phyloP scores from a whole-genome alignment of 805 yeast species.

The Wickerhamomyces kurtzmanii region DNA sequence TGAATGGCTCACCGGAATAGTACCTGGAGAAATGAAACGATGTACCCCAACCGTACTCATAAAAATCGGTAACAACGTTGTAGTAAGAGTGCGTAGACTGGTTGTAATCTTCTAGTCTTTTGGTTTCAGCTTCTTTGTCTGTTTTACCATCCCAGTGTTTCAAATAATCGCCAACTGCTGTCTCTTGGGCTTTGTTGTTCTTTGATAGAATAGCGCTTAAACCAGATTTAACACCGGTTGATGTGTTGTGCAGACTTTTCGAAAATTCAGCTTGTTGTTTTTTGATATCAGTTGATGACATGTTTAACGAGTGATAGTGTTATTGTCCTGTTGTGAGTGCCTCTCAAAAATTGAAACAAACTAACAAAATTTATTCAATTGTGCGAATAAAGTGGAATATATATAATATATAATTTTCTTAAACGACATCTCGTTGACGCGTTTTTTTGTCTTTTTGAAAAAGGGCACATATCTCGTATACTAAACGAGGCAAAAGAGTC shows the following conservation, averaged over 20 bases:
- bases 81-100: conserved; percentile 91
- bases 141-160: conserved; percentile 96
- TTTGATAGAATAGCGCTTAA: conserved; percentile 69
- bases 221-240: conserved; percentile 55
- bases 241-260: conserved; percentile 77
- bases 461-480: too few species aligned
- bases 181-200: conserved; percentile 68
- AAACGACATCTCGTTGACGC: too few species aligned
- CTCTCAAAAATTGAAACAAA: too few species aligned
- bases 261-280: conserved; percentile 53
- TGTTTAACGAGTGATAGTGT: too few species aligned
- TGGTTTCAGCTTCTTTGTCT: conserved; percentile 56
- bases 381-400: too few species aligned
- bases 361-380: too few species aligned
- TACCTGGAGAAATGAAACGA: conserved; percentile 96
- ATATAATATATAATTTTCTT: too few species aligned
- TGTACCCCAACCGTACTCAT: conserved; percentile 99
- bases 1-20: conserved; percentile 87
- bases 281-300: conserved; percentile 20
- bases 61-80: conserved; percentile 94
- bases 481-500: too few species aligned
- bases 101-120: conserved; percentile 78
- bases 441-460: too few species aligned
- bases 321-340: too few species aligned
- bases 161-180: conserved; percentile 84